These are phyloP conservation scores for Magnusiomyces starmeri DNA, from an alignment of 1,139 yeast species.

Conservation along the genomic window DNA sequence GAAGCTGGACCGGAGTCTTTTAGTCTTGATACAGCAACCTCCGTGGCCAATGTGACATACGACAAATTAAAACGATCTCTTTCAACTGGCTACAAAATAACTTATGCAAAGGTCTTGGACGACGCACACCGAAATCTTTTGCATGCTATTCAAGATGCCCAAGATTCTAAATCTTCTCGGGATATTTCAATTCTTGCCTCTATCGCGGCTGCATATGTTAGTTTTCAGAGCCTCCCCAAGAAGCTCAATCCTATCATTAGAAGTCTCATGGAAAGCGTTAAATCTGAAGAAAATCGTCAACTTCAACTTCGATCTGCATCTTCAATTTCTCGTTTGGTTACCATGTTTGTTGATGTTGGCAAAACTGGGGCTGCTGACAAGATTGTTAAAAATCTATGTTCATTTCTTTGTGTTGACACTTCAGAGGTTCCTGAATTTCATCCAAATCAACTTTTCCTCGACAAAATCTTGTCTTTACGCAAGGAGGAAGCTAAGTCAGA, in stretches of 20 bases:
- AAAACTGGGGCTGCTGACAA: slow-evolving; percentile 78
- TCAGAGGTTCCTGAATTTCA: slow-evolving; percentile 91
- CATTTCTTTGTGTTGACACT: slow-evolving; percentile 90
- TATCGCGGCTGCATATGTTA: slow-evolving; percentile 55
- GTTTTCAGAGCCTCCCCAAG: slow-evolving; percentile 56
- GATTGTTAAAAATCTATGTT: slow-evolving; percentile 82
- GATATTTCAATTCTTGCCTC: slow-evolving; percentile 61
- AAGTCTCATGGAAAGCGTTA: slow-evolving; percentile 87
- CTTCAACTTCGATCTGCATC: slow-evolving; percentile 67
- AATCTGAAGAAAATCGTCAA: slow-evolving; percentile 58
- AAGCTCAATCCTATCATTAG: slow-evolving; percentile 86
- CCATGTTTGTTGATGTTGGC: slow-evolving; percentile 46
- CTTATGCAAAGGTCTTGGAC: slow-evolving; percentile 66
- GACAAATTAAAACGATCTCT: slow-evolving; percentile 56
- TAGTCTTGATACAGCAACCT: slow-evolving; percentile 68
- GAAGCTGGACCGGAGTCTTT: slow-evolving; percentile 96
- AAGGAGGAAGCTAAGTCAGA: slow-evolving; percentile 74
- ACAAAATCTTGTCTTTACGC: slow-evolving; percentile 61
- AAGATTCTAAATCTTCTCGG: slow-evolving; percentile 47
- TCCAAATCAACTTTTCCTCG: slow-evolving; percentile 52
- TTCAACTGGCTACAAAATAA: slow-evolving; percentile 65
- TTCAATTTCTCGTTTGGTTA: slow-evolving; percentile 59
- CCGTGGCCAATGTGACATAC: slow-evolving; percentile 57
- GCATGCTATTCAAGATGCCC: slow-evolving; percentile 65
- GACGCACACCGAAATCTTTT: slow-evolving; percentile 67